These are phyloP conservation scores for Sphaerosporella brunnea DNA, from an alignment of 495 filamentous ascomycete genomes.

Conservation along the genomic window DNA sequence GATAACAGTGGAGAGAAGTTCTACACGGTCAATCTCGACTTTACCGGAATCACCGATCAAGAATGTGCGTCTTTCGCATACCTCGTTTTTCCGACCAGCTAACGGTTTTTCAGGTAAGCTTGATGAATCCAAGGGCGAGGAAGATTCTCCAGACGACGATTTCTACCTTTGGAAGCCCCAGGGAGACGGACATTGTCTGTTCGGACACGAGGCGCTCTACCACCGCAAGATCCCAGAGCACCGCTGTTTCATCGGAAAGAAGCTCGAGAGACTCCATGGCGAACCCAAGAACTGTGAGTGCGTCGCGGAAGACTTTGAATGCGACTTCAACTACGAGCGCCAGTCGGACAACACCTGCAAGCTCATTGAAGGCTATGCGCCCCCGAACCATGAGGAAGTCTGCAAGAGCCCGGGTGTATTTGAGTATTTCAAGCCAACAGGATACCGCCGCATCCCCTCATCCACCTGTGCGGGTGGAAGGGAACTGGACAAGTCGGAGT, in stretches of 20 bases:
- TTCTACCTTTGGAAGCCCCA: constrained; percentile 75
- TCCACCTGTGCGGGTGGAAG: constrained; percentile 64
- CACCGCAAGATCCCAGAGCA: constrained; percentile 61
- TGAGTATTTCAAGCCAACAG: constrained; percentile 68
- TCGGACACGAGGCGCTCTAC: constrained; percentile 79
- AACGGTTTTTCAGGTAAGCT: constrained; percentile 10
- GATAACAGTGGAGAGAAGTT: constrained; percentile 36
- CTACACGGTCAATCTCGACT: constrained; percentile 67
- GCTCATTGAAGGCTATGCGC: constrained; percentile 50
- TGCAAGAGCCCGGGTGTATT: constrained; percentile 51
- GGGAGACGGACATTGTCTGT: constrained; percentile 56
- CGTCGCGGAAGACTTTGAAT: constrained; percentile 75
- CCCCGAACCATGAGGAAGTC: constrained; percentile 43
- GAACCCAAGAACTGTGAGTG: constrained; percentile 63
- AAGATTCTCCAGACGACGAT: constrained; percentile 47
- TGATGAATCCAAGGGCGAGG: constrained; percentile 34
- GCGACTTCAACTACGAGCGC: constrained; percentile 86
- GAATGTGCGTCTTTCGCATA: constrained; percentile 35
- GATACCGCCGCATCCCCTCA: constrained; percentile 78
- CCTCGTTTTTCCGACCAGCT: not conserved
- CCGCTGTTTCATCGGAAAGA: constrained; percentile 61
- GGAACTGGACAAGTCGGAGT: constrained; percentile 45
- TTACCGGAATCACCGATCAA: constrained; percentile 51
- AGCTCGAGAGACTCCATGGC: constrained; percentile 48
- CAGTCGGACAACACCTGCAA: constrained; percentile 54